phyloP scores from a whole-genome alignment of 805 yeast species.

The Diddensiella caesifluorescens region DNA sequence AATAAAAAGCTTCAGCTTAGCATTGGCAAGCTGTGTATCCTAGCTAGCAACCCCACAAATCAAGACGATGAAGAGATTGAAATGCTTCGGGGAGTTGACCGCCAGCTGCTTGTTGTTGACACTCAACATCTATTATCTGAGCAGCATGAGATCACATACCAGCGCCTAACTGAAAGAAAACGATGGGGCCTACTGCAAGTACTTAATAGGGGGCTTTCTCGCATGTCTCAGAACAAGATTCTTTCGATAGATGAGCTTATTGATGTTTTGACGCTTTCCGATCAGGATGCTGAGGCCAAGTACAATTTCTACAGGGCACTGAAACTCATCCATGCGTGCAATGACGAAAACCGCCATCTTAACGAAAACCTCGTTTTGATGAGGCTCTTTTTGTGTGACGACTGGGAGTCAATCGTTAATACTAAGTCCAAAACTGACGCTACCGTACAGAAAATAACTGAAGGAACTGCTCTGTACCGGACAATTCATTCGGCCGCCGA shows the following conservation, averaged over 20 bases:
- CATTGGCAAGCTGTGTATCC: constrained; percentile 61
- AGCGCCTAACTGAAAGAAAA: constrained; percentile 12
- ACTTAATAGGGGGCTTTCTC: constrained; percentile 26
- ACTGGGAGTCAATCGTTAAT: constrained; percentile 40
- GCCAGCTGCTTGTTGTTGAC: constrained; percentile 43
- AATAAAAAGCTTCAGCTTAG: constrained; percentile 56
- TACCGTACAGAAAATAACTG: constrained; percentile 36
- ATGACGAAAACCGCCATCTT: constrained; percentile 27
- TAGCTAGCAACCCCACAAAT: constrained; percentile 35
- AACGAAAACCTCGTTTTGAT: constrained; percentile 49
- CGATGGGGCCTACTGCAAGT: constrained; percentile 24
- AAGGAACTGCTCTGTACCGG: constrained; percentile 41
- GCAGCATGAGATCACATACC: constrained; percentile 9
- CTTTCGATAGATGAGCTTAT: constrained; percentile 44
- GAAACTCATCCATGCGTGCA: constrained; percentile 42
- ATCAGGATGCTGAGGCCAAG: constrained; percentile 29
- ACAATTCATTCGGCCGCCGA: constrained; percentile 33
- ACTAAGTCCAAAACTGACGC: constrained; percentile 40
- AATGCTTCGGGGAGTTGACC: constrained; percentile 43
- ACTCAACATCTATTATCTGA: constrained; percentile 38
- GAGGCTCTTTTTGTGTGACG: constrained; percentile 48
- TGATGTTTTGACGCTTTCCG: constrained; percentile 44
- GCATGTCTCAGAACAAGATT: constrained; percentile 37
- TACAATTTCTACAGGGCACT: constrained; percentile 43
- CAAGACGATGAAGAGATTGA: constrained; percentile 19